These are phyloP conservation scores for Podila horticola DNA, from an alignment of 192 early-diverging fungal genomes.

Conservation along the genomic window DNA sequence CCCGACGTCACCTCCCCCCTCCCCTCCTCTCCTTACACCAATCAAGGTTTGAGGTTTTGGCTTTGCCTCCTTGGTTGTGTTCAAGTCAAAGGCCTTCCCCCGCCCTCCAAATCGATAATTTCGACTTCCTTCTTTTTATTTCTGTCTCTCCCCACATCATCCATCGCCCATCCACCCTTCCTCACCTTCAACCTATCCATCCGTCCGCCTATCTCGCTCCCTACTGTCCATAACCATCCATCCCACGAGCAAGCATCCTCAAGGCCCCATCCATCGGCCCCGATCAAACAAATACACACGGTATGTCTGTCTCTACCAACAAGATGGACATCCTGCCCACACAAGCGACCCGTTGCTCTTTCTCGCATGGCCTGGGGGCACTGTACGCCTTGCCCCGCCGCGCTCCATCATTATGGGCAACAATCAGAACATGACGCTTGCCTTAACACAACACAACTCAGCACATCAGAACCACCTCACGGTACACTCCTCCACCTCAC, in stretches of 20 bases:
- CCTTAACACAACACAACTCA: no score
- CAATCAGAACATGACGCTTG: no score
- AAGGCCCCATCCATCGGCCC: not conserved
- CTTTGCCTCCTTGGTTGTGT: not conserved
- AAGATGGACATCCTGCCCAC: conserved; percentile 51
- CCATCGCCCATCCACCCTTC: conserved; percentile 15
- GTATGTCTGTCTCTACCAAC: conserved; percentile 51
- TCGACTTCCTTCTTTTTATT: conserved; percentile 1
- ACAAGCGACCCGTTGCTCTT: not conserved
- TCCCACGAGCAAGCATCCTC: not conserved
- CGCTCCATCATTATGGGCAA: no score
- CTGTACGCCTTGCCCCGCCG: no score
- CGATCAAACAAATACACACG: conserved; percentile 4
- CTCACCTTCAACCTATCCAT: conserved; percentile 6
- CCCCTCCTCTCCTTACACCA: no score
- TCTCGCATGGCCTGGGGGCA: not conserved
- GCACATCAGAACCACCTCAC: no score
- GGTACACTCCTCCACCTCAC: no score
- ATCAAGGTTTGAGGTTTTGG: not conserved
- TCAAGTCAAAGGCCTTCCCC: not conserved
- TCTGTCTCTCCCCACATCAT: conserved; percentile 3
- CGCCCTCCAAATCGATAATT: not conserved
- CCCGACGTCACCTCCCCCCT: no score
- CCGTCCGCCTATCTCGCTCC: conserved; percentile 9
- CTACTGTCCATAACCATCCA: not conserved